Base-by-base conservation (phyloP, 768 basidiomycete species). In the Chlorophyllum brunneum region DNA sequence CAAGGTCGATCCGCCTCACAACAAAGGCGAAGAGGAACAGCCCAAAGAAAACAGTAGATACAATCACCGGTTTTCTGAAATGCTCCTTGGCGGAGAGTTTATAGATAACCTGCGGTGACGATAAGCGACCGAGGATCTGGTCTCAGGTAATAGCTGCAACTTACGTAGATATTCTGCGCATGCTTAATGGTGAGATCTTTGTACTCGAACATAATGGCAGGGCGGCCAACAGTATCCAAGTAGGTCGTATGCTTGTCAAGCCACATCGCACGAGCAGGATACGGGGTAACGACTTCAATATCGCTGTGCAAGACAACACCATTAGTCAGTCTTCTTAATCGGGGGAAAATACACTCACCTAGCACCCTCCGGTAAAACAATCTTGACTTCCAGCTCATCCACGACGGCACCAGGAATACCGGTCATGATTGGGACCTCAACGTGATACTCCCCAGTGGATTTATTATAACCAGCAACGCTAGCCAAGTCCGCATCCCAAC, bases 291-390 rank as follows among this genome's bases (percentile, higher is more conserved):
- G 45, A 90, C 81, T 56, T 86, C 77, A 56, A 97, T 73, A 60
- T 95, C 85, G 48, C 95, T 98, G 62, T 16, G n/a, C n/a, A 31
- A 29, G 15, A 16, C 10, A 10, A 16, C 6, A 4, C 30, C n/a
- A 18, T 27, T 27, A 26, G 20, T 18, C 1, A 43, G 27, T 10
- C 1, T n/a, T 6, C 23, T 22, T n/a, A 10, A 13, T 3, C 13
- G 6, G 26, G 20, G 4, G 3, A 27, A 29, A 20, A 31, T 9
- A 15, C 11, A 77, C 93, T 77, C 63, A 97, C 95, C 76, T 88
- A 27, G 95, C 94, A n/a, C 93, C 95, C 66, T 99, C 97, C 1
- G 95, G 95, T 22, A 99, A 67, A 56, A 95, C 79, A 56, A 98
- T 78, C 56, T 75, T 82, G 47, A 98, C 62, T 62, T 88, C 83